Evolutionary conservation across 495 filamentous ascomycete genomes (phyloP), one percentile per base, ranked within the genome.

Genomic region (Aspergillus leporis): DNA sequence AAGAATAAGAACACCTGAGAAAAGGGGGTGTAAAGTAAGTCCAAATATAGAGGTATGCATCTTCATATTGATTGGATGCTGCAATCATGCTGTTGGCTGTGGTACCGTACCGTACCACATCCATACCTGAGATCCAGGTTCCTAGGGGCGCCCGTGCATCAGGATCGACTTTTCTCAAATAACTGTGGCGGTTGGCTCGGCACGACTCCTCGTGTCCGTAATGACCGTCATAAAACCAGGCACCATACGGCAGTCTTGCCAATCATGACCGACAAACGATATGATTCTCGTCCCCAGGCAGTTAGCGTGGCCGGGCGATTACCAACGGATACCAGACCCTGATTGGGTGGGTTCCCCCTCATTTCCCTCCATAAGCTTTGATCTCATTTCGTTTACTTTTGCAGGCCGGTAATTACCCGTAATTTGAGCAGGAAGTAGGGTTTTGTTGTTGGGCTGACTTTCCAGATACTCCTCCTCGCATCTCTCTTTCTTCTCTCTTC

Each of bases 311-410:
- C 28, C 21, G 7, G 12, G 19, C 36, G 5, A 16, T 19, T 64
- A 64, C 58, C 18, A 18, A 21, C 32, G 3, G 19, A 47, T 61
- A 65, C 62, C 2, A 25, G 22, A 28, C 13, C 22, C n/a, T 60
- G 49, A 68, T 68, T 64, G 63, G 66, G 28, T 25, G 8, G 34
- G 16, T 34, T 19, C 55, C 51, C 51, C 63, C 43, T 47, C 43
- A 47, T 47, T 47, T 53, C 52, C 43, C 45, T 32, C 30, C 16
- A 31, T 19, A 36, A 43, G 43, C 51, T 36, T 60, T 54, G 59
- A 60, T 40, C 61, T 68, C 65, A 65, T 68, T 64, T 67, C 60
- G 54, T 63, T 64, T 61, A 60, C 43, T 22, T 51, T 32, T 13
- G 32, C 41, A n/a, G n/a, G n/a, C n/a, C n/a, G 56, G 59, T 62